Base-by-base conservation (phyloP, 148 eudicot genomes). In the Silene latifolia region DNA sequence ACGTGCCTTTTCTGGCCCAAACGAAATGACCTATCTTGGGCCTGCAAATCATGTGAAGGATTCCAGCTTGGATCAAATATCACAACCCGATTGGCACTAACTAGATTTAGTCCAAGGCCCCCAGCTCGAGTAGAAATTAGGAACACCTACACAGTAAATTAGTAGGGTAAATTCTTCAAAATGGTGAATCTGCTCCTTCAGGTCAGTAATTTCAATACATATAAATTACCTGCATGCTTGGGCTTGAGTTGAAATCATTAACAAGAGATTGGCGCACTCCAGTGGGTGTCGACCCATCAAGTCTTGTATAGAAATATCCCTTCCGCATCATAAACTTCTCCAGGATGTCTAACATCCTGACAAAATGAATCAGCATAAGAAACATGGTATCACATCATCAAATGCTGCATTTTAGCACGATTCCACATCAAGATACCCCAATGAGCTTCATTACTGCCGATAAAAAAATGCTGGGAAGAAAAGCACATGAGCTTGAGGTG, bases 1-100 rank as follows among this genome's bases (percentile, higher is more conserved):
- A 94, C 98, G 69, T 91, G 98, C 82, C 97, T 86, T 79, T 88
- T 91, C 84, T 94, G 98, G 46, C 98, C 98, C 87, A 86, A 91
- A 60, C 98, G 93, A 70, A 94, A 94, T 21, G 98, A 94, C 75
- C 98, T 85, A 81, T 94, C 98, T 76, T 91, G 98, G 21, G 98
- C 98, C 81, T 91, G 98, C 67, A 94, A 84, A 83, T 94, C 98
- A 51, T 89, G 96, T 15, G 98, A 86, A 47, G 98, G 98, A 61
- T 93, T 93, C 98, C 98, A 93, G 74, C 87, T 93, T 61, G 98
- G 98, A 79, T 93, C 96, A 82, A 93, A 93, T 81, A 93, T 89
- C 42, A 93, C 96, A 10, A 93, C 98, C 67, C 98, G 89, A 68
- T 93, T 93, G 15, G 98, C 98, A 74, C 98, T 93, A 17, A 93